Conservation (phyloP, 2,329 filamentous ascomycete species). For the Pseudocercospora fijiensis region DNA sequence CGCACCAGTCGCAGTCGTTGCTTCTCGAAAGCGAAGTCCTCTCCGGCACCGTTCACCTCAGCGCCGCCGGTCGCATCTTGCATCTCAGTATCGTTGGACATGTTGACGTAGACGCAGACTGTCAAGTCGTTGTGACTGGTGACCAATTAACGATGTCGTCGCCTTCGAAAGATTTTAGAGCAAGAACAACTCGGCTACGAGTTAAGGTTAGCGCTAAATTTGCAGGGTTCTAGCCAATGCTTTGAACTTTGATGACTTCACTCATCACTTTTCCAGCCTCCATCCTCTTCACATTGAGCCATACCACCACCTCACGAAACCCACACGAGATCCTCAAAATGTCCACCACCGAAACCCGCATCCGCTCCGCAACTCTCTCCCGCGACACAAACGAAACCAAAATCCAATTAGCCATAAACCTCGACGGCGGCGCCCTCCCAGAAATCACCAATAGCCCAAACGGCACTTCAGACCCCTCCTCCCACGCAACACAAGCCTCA, state of each 20-base stretch:
- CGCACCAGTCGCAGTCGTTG: slow-evolving; percentile 48
- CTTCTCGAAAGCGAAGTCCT: slow-evolving; percentile 41
- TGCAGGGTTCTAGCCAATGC: slow-evolving; percentile 21
- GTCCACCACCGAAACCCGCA: slow-evolving; percentile 32
- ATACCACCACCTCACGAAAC: background rate
- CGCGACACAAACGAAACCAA: slow-evolving; percentile 98
- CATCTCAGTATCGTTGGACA: slow-evolving; percentile 40
- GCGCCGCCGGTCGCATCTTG: slow-evolving; percentile 45
- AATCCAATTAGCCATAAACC: slow-evolving; percentile 86
- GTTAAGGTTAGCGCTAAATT: slow-evolving; percentile 16
- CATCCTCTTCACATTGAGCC: background rate
- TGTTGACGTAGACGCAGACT: slow-evolving; percentile 10
- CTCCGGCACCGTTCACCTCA: slow-evolving; percentile 41
- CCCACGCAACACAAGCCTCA: slow-evolving; percentile 80
- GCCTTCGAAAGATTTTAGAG: slow-evolving; percentile 5
- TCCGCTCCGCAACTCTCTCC: slow-evolving; percentile 72
- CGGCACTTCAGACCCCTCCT: slow-evolving; percentile 60
- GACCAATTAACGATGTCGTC: background rate
- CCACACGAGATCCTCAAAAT: slow-evolving; percentile 18
- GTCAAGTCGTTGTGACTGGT: background rate
- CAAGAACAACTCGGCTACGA: background rate
- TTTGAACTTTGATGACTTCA: slow-evolving; percentile 13
- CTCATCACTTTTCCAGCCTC: slow-evolving; percentile 10
- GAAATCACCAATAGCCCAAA: slow-evolving; percentile 30
- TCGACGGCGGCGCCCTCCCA: slow-evolving; percentile 75